Evolutionary conservation across 805 yeast genomes (phyloP).

Genomic region (Helenozyma rhizophorensis): DNA sequence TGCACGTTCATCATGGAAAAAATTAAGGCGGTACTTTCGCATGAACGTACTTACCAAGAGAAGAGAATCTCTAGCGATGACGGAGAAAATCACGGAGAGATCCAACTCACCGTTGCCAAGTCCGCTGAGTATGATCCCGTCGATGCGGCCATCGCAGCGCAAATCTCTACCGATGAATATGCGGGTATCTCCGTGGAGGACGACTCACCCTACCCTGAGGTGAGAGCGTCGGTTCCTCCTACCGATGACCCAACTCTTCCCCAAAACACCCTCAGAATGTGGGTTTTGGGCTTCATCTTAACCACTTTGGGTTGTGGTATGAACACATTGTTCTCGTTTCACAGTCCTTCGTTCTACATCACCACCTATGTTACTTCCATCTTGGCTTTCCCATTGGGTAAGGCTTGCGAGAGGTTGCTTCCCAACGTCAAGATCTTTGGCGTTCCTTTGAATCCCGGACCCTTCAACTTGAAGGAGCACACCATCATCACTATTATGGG

Average conservation of each 20-base stretch:
- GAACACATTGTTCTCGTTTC: slow-evolving; percentile 55
- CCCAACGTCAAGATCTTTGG: slow-evolving; percentile 35
- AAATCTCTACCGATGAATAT: slow-evolving; percentile 14
- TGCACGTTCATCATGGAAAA: slow-evolving; percentile 11
- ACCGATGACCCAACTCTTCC: slow-evolving; percentile 46
- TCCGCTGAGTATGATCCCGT: slow-evolving; percentile 17
- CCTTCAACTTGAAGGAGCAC: slow-evolving; percentile 61
- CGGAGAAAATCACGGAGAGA: slow-evolving; percentile 1
- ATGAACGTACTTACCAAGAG: slow-evolving; percentile 10
- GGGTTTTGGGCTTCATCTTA: slow-evolving; percentile 48
- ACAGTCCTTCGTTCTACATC: slow-evolving; percentile 51
- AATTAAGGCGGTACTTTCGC: slow-evolving; percentile 9
- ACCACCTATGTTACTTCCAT: slow-evolving; percentile 54
- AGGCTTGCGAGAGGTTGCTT: slow-evolving; percentile 36
- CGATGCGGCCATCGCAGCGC: slow-evolving; percentile 11
- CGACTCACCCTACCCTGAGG: slow-evolving; percentile 57
- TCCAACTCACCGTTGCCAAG: slow-evolving; percentile 10
- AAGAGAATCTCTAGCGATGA: slow-evolving; percentile 8
- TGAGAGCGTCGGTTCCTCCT: slow-evolving; percentile 56
- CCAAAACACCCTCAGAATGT: slow-evolving; percentile 52
- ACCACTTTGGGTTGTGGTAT: slow-evolving; percentile 55
- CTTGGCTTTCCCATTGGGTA: slow-evolving; percentile 58
- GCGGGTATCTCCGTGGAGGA: slow-evolving; percentile 16
- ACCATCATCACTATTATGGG: slow-evolving; percentile 51
- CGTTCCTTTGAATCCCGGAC: slow-evolving; percentile 52